These are phyloP conservation scores for Yamadazyma sp. DNA, from an alignment of 1,139 yeast genomes.

Conservation along the genomic window DNA sequence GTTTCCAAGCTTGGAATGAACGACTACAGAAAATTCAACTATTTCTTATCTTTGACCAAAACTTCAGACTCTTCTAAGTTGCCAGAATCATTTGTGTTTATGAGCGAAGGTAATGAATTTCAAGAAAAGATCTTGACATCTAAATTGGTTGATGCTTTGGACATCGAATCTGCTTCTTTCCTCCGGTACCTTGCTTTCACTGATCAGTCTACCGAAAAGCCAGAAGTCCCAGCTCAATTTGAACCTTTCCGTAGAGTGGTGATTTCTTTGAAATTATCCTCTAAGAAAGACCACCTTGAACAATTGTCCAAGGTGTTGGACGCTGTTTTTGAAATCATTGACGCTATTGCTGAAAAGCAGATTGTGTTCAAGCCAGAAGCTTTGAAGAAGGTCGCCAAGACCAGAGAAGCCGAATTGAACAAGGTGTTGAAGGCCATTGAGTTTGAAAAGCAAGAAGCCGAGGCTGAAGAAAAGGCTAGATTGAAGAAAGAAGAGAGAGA, in stretches of 20 bases:
- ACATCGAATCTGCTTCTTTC: constrained; percentile 47
- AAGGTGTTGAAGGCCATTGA: constrained; percentile 63
- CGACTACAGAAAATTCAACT: constrained; percentile 69
- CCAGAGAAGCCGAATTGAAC: constrained; percentile 68
- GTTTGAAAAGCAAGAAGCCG: constrained; percentile 62
- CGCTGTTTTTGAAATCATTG: constrained; percentile 55
- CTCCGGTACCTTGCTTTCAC: constrained; percentile 75
- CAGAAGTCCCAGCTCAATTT: constrained; percentile 52
- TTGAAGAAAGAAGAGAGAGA: constrained; percentile 64
- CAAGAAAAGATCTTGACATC: constrained; percentile 60
- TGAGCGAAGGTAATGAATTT: constrained; percentile 86
- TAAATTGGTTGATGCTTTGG: constrained; percentile 48
- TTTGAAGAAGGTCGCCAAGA: constrained; percentile 67
- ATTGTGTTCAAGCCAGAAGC: constrained; percentile 64
- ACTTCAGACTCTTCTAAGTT: constrained; percentile 69
- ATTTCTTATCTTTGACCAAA: constrained; percentile 80
- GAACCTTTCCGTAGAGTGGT: constrained; percentile 56
- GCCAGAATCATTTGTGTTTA: constrained; percentile 77
- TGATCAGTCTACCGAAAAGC: constrained; percentile 74
- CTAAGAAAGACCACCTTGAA: constrained; percentile 43
- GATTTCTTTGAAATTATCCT: constrained; percentile 50
- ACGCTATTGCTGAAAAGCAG: constrained; percentile 47
- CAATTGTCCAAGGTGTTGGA: constrained; percentile 49
- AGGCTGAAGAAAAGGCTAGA: constrained; percentile 67
- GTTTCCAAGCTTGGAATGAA: constrained; percentile 87